A percentile compares a stretch with the other conserved stretches of the same genome.
phyloP scores from a whole-genome alignment of 768 basidiomycete species.

The Dendrothele bispora region DNA sequence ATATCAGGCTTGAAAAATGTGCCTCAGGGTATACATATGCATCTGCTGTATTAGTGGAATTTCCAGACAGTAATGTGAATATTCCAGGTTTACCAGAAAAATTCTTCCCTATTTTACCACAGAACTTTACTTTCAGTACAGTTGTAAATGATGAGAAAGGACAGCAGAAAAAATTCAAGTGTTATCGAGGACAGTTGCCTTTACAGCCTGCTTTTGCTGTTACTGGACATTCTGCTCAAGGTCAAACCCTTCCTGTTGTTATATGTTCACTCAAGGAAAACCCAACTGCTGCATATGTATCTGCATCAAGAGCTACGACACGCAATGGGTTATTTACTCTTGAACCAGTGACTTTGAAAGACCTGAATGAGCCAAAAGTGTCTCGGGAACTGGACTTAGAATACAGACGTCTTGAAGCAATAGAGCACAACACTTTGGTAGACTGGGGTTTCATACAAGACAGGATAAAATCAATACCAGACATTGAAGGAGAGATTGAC shows the following conservation, averaged over 20 bases:
- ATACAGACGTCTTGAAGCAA: background rate
- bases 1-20: background rate
- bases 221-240: slow-evolving; percentile 30
- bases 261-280: slow-evolving; percentile 20
- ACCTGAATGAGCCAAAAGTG: slow-evolving; percentile 19
- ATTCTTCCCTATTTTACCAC: slow-evolving; percentile 5
- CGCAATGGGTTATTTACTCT: slow-evolving; percentile 20
- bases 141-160: background rate
- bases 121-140: slow-evolving; percentile 6
- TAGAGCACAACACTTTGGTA: background rate
- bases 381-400: background rate
- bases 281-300: slow-evolving; percentile 28
- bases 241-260: slow-evolving; percentile 21
- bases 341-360: slow-evolving; percentile 13
- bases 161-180: background rate
- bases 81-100: background rate
- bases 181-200: slow-evolving; percentile 19
- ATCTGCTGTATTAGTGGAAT: background rate
- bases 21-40: background rate
- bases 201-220: slow-evolving; percentile 29
- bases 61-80: background rate
- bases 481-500: too few relatives aligned
- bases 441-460: too few relatives aligned
- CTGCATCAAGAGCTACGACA: slow-evolving; percentile 21
- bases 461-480: too few relatives aligned